Evolutionary conservation across 352 stramenopile genomes (phyloP), one percentile per base, ranked within the genome.

Genomic region (Globisporangium perplexum): DNA sequence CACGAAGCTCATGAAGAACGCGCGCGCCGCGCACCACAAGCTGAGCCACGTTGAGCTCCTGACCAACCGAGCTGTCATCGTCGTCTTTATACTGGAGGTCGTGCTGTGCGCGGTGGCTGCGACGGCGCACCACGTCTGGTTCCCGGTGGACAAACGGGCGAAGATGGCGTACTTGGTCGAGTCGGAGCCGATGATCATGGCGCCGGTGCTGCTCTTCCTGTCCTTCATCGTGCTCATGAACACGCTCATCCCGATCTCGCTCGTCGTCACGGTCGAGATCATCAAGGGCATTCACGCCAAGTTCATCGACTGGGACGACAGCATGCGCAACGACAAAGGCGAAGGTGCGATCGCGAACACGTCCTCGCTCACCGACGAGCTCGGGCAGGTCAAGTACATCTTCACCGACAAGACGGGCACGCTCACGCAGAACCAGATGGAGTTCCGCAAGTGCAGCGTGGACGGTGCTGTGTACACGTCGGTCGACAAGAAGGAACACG

Each of bases 381-480:
- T 98, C 1, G 93, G 93, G 0, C 91, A 98, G 67, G 80, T 98
- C 24, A 84, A 83, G 51, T 95, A 93, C 48, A 83, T 97, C 59
- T 97, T 97, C 61, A 98, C 75, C 0, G 93, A 98, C 66, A 98
- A 98, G 63, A 98, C 93, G 3, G 94, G 94, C 7, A 98, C 94
- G 26, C 62, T 98, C 44, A 98, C 94, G 17, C 74, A 91, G 53
- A 98, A 98, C 61, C 74, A 89, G 43, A 98, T 98, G 94, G 83
- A 93, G 47, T 98, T 99, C 60, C 96, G 97, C 38, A 90, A 94
- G 53, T 98, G 91, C 60, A 97, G 84, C 57, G 88, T 98, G 15
- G 85, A 88, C 50, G 89, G 91, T 20, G 60, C 71, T 7, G 58
- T 93, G n/a, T 98, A 96, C 67, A 68, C 77, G 4, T 47, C 24